These are phyloP conservation scores for Sporothrix sp. DNA, from an alignment of 2,329 filamentous ascomycete species.

Conservation along the genomic window DNA sequence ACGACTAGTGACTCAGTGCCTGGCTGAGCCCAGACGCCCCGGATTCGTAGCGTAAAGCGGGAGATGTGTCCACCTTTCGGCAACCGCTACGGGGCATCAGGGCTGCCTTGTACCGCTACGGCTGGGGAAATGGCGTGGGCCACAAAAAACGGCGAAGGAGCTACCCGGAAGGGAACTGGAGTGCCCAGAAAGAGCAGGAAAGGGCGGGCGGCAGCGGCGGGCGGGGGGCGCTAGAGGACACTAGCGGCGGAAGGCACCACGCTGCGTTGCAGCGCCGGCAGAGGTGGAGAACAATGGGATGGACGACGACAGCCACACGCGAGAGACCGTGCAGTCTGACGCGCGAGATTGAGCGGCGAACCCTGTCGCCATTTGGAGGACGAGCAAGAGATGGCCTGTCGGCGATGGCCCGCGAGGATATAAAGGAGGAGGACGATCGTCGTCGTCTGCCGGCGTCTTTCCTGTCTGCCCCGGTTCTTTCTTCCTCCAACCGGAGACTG, in stretches of 20 bases:
- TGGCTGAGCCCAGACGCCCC: no score
- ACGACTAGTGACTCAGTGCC: no score
- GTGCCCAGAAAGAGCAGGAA: not conserved
- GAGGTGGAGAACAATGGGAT: constrained; percentile 4
- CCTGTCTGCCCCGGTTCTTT: constrained; percentile 1
- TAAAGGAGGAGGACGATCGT: no score
- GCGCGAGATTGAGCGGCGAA: no score
- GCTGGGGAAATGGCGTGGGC: not conserved
- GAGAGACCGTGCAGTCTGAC: no score
- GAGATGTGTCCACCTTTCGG: no score
- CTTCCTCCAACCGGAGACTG: no score
- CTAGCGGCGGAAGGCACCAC: constrained; percentile 4
- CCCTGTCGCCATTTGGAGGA: no score
- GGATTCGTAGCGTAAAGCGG: no score
- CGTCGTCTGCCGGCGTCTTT: no score
- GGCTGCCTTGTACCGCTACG: not conserved
- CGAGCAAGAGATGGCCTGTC: no score
- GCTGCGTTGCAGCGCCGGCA: constrained; percentile 3
- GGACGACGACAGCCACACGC: not conserved
- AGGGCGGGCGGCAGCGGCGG: not conserved
- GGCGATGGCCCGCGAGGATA: no score
- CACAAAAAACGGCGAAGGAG: not conserved
- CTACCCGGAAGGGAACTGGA: not conserved
- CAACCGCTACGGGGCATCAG: not conserved
- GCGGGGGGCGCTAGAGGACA: not conserved